phyloP scores from a whole-genome alignment of 805 yeast genomes.

The Ogataea minuta region DNA sequence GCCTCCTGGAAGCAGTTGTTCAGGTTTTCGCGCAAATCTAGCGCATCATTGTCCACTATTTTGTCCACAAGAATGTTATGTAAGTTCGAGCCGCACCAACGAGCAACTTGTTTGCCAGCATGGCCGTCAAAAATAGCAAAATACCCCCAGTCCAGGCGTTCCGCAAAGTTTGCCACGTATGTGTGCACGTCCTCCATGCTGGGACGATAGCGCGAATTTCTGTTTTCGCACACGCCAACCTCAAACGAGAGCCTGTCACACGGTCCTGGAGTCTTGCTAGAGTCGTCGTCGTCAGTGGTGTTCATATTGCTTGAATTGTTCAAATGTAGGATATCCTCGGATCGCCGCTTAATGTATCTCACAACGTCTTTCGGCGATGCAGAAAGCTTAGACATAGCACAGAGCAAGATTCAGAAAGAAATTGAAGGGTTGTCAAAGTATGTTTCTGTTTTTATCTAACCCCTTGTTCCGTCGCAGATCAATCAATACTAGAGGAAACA shows the following conservation, averaged over 20 bases:
- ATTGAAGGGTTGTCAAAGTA: too few species aligned
- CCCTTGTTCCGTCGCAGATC: slow-evolving; percentile 1
- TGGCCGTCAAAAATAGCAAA: slow-evolving; percentile 97
- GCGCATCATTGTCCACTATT: slow-evolving; percentile 44
- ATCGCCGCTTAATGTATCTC: slow-evolving; percentile 24
- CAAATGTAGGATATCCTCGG: slow-evolving; percentile 21
- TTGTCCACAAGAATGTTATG: slow-evolving; percentile 66
- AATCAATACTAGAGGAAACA: background rate
- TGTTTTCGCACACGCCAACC: slow-evolving; percentile 92
- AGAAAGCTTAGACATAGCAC: slow-evolving; percentile 12
- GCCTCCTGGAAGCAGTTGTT: slow-evolving; percentile 71
- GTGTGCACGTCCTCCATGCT: slow-evolving; percentile 98
- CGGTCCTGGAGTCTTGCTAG: slow-evolving; percentile 30
- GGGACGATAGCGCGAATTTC: slow-evolving; percentile 73
- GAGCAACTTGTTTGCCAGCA: slow-evolving; percentile 90
- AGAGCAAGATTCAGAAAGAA: background rate
- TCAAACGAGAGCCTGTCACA: slow-evolving; percentile 63
- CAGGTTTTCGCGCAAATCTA: slow-evolving; percentile 63
- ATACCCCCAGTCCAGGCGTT: slow-evolving; percentile 86
- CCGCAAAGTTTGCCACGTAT: slow-evolving; percentile 89
- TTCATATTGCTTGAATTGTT: slow-evolving; percentile 6
- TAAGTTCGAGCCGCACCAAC: slow-evolving; percentile 89
- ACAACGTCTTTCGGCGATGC: slow-evolving; percentile 24
- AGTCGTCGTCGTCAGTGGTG: slow-evolving; percentile 1
- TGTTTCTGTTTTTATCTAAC: too few species aligned